Evolutionary conservation across 306 rosid species (phyloP), one percentile per base, ranked within the genome.

Genomic region (Cucurbita pepo): DNA sequence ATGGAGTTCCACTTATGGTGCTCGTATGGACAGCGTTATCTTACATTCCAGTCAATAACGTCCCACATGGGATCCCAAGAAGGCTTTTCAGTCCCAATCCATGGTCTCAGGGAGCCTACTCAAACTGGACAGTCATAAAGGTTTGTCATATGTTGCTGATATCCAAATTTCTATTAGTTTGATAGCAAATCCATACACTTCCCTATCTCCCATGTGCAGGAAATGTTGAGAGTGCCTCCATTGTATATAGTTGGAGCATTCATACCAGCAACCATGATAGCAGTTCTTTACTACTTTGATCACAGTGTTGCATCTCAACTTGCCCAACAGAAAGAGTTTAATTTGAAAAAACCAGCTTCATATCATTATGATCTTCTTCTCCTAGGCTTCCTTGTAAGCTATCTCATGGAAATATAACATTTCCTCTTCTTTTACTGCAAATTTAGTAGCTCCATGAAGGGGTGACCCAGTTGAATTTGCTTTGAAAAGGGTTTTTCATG

Each of bases 291-390:
- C 85, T 86, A 86, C 90, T 92, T 92, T 66, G 98, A 92, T 81
- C 98, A 92, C 81, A 92, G 96, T 74, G 96, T 92, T 72, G 96
- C 98, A 41, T 92, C 98, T 64, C 98, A 92, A 81, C 96, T 92
- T 78, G 89, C 98, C 44, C 96, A 92, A 77, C 98, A 90, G 84
- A 77, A 88, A 76, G 98, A 92, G 82, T 92, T 92, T 85, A 92
- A 92, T 86, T 82, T 92, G 78, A 88, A 93, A 81, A 92, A 92
- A 79, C 98, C 98, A 22, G 73, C 98, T 72, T 88, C 98, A 18
- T 92, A 92, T 83, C 96, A 92, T 75, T 92, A 90, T 78, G 98
- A 92, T 76, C 91, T 92, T 77, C 96, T 92, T 56, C 91, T 92
- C 77, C 75, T 92, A 48, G 98, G 98, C 18, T 88, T 92, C 77